Evolutionary conservation across 208 protist species (phyloP), one percentile per base, ranked within the genome.

Genomic region (Leishmania guyanensis): DNA sequence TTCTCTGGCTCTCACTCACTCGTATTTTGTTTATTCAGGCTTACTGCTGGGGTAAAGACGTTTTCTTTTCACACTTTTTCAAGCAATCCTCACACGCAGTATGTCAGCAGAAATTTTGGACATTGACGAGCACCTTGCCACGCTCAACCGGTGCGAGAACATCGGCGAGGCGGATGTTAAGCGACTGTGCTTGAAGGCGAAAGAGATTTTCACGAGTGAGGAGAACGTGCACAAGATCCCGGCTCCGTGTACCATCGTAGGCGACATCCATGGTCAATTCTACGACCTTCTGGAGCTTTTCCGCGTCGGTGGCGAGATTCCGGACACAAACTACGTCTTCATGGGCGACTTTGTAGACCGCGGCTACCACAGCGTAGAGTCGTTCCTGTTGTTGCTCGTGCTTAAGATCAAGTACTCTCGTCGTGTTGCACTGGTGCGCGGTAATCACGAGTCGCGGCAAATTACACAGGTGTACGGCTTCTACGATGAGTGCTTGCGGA

Each of bases 401-500:
- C 94, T 99, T 12, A 99, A 99, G 89, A 97, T 99, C 8, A 94
- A 98, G 78, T 99, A 99, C 85, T 96, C 98, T 8, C 92, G 93
- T 75, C 90, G 98, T n/a, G 98, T 99, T 29, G 97, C 95, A 16
- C 92, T 99, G 36, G 95, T 99, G 43, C 98, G 98, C 56, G 98
- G 98, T 48, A 99, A 99, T 88, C 98, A 99, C 89, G 96, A 98
- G 84, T 97, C 92, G 12, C 91, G 98, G 29, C 98, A 99, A 87
- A 99, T 99, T 82, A 99, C 98, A 56, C 95, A 98, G 84, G 96
- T 98, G 46, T 99, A 99, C 91, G 99, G 99, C 53, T 99, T 99
- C 86, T 99, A 99, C 89, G 99, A 99, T 87, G 99, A 99, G 87
- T 99, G 98, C 84, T 89, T 99, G 75, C 92, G 98, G 75, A 99